phyloP scores from a whole-genome alignment of 2,329 filamentous ascomycete species.

The Claviceps humidiphila region DNA sequence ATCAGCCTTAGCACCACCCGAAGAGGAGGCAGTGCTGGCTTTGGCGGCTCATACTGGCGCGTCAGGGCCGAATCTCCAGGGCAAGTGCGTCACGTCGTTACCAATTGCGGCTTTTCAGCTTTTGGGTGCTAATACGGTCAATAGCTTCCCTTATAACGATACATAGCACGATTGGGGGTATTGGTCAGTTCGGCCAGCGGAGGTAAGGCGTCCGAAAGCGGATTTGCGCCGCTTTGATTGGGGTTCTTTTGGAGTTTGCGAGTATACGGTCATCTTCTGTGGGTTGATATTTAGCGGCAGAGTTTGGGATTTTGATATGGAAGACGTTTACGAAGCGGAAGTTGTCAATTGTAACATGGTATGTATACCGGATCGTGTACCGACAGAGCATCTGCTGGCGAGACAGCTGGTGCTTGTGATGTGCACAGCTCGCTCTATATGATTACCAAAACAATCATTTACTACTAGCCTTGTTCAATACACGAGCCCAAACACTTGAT shows the following conservation, averaged over 20 bases:
- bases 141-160: slow-evolving; percentile 22
- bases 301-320: background rate
- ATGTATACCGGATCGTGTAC: background rate
- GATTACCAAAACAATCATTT: background rate
- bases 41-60: slow-evolving; percentile 30
- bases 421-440: background rate
- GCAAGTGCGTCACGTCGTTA: slow-evolving; percentile 25
- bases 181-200: background rate
- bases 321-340: background rate
- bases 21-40: slow-evolving; percentile 36
- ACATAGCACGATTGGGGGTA: slow-evolving; percentile 14
- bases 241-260: background rate
- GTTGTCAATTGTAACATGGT: background rate
- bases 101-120: background rate
- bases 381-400: background rate
- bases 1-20: slow-evolving; percentile 14
- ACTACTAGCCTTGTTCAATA: too few relatives aligned
- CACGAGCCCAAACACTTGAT: background rate
- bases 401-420: background rate
- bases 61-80: slow-evolving; percentile 24
- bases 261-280: background rate
- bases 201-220: background rate
- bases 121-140: background rate
- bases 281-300: background rate
- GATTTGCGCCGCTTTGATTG: background rate